Base-by-base conservation (phyloP, 2,329 filamentous ascomycete species). In the Bipolaris gigantea region DNA sequence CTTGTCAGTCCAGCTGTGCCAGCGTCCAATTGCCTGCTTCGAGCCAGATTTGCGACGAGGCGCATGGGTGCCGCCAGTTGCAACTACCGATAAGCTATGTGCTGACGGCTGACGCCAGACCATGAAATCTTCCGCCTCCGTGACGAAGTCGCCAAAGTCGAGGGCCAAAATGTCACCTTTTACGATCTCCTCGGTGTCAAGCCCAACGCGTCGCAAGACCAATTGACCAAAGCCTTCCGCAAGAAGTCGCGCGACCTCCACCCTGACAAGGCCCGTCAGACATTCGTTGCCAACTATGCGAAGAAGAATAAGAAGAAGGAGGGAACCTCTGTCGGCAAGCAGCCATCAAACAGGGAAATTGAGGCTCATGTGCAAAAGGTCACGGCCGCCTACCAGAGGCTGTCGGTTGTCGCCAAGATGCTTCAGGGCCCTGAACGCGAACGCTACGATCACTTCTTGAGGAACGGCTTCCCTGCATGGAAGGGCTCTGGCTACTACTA, bases 401-500 rank as follows among this genome's bases (percentile, higher is more conserved):
- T 99, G 36, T 88, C 88, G 59, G 84, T 96, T 67, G 89, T 97
- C 49, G 86, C 88, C 64, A 89, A 91, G 70, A 89, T 99, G 69
- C 86, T 99, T 48, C 87, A 89, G 65, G 91, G 93, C 1, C 80
- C 89, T 3, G 84, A 84, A 50, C 85, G 94, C 60, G 89, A 90
- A 64, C 89, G 94, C 60, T 99, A 99, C 76, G 93, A 99, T 74
- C 89, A 97, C 75, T 99, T 97, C 79, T 77, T 97, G 56, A 79
- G 80, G 73, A 92, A 97, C 76, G 94, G 94, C 57, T 99, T 99
- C 79, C 94, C 94, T 30, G 85, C 85, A 51, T 99, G 94, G 94
- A 92, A 93, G 79, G 94, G 94, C 54, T 97, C 93, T 40, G 93
- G 94, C 59, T 99, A 99, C 83, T 99, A 97, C 83, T 99, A 99